phyloP scores from a whole-genome alignment of 768 basidiomycete genomes.

The Termitomyces sp. region DNA sequence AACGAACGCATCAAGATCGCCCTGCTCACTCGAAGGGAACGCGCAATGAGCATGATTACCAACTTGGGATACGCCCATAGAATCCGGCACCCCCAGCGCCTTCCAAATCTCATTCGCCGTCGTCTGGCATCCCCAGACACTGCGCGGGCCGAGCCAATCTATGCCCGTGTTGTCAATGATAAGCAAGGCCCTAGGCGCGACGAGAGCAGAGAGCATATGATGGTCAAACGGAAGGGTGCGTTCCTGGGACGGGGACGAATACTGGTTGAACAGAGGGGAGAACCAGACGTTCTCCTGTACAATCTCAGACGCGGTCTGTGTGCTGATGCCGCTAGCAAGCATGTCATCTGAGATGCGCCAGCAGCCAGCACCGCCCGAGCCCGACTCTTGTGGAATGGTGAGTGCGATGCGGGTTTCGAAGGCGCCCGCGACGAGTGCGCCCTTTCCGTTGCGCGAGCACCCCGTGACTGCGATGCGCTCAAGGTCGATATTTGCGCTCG shows the following conservation, averaged over 20 bases:
- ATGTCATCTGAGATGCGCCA: conserved; percentile 54
- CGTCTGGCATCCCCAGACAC: conserved; percentile 45
- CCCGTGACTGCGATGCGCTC: conserved; percentile 49
- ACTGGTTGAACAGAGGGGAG: conserved; percentile 42
- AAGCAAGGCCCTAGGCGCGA: conserved; percentile 50
- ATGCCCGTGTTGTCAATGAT: conserved; percentile 51
- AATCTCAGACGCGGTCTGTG: conserved; percentile 54
- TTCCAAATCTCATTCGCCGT: conserved; percentile 45
- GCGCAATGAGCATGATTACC: conserved; percentile 51
- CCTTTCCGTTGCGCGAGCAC: conserved; percentile 59
- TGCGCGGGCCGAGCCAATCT: conserved; percentile 50
- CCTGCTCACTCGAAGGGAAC: conserved; percentile 42
- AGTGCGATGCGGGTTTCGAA: conserved; percentile 54
- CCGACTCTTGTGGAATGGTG: conserved; percentile 60
- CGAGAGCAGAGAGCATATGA: conserved; percentile 47
- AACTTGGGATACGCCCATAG: conserved; percentile 48
- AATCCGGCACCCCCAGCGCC: conserved; percentile 39
- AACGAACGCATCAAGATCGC: conserved; percentile 46
- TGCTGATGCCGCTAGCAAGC: conserved; percentile 32
- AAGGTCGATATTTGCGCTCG: conserved; percentile 41
- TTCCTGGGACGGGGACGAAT: conserved; percentile 39
- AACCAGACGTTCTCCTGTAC: conserved; percentile 61
- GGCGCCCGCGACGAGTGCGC: conserved; percentile 52
- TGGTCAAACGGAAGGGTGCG: conserved; percentile 52
- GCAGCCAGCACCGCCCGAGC: conserved; percentile 53